Percentiles rank a stretch among this genome's conserved stretches.
These are phyloP conservation scores for Agaricus blazei DNA, from an alignment of 768 basidiomycete species.

Conservation along the genomic window DNA sequence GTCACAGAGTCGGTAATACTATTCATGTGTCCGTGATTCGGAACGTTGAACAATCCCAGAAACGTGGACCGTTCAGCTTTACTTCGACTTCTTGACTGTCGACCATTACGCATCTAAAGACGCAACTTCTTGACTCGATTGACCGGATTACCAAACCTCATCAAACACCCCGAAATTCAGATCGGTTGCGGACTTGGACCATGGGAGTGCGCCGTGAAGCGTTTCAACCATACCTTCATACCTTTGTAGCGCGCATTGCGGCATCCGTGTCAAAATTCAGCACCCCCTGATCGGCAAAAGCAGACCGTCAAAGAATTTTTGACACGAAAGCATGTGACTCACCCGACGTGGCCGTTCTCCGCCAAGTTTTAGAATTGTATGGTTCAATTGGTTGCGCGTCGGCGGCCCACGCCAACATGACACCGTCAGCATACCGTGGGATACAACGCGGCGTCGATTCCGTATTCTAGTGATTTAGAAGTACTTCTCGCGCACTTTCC, in stretches of 20 bases:
- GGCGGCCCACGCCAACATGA: too few species aligned
- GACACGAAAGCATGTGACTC: neutral
- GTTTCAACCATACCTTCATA: neutral
- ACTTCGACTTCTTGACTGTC: too few species aligned
- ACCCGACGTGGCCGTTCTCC: neutral
- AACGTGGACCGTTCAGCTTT: neutral
- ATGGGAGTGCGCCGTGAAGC: neutral
- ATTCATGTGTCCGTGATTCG: too few species aligned
- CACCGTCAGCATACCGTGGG: too few species aligned
- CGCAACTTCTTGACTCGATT: neutral
- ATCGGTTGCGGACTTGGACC: neutral
- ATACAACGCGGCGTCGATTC: neutral
- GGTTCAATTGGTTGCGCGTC: too few species aligned
- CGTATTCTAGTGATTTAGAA: neutral
- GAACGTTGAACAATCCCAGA: too few species aligned
- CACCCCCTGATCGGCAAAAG: constrained; percentile 7
- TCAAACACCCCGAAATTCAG: neutral
- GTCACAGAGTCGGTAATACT: too few species aligned
- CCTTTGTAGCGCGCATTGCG: neutral
- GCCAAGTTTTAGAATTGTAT: too few species aligned
- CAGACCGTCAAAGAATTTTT: neutral
- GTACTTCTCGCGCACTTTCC: too few species aligned
- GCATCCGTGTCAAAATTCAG: neutral
- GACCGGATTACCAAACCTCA: neutral
- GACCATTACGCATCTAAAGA: neutral